phyloP scores from a whole-genome alignment of 768 basidiomycete genomes.

The Lentinula detonsa region DNA sequence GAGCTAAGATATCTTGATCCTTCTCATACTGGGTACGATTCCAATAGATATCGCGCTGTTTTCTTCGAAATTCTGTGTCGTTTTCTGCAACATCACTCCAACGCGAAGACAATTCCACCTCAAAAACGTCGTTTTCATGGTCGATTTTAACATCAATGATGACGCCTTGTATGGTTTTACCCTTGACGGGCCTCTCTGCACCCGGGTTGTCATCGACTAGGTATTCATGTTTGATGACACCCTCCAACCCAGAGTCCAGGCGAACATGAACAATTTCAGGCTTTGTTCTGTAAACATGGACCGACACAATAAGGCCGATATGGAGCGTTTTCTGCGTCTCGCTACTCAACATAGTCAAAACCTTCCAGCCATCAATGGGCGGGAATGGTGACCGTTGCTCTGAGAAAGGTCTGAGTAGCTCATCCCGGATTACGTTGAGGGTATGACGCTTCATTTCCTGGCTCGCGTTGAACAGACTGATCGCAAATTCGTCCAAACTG shows the following conservation, averaged over 20 bases:
- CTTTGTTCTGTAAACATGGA: slow-evolving; percentile 54
- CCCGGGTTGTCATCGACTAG: slow-evolving; percentile 43
- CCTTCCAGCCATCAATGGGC: slow-evolving; percentile 66
- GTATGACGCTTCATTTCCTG: slow-evolving; percentile 85
- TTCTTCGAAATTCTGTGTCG: slow-evolving; percentile 55
- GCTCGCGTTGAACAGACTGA: slow-evolving; percentile 81
- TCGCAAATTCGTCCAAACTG: slow-evolving; percentile 93
- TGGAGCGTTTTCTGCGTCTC: slow-evolving; percentile 78
- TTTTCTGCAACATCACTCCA: slow-evolving; percentile 53
- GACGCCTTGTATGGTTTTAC: slow-evolving; percentile 75
- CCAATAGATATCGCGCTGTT: slow-evolving; percentile 54
- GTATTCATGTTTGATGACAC: slow-evolving; percentile 56
- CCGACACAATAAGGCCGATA: slow-evolving; percentile 78
- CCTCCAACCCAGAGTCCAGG: slow-evolving; percentile 94
- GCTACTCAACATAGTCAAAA: slow-evolving; percentile 92
- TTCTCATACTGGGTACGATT: slow-evolving; percentile 57
- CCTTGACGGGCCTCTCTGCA: slow-evolving; percentile 49
- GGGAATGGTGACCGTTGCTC: slow-evolving; percentile 68
- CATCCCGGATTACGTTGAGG: slow-evolving; percentile 81
- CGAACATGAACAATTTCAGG: slow-evolving; percentile 52
- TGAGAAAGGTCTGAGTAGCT: slow-evolving; percentile 73
- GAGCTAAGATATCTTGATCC: slow-evolving; percentile 65
- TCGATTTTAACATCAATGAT: slow-evolving; percentile 69
- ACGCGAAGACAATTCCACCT: slow-evolving; percentile 71
- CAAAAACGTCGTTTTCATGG: slow-evolving; percentile 53